Conservation (phyloP, 495 filamentous ascomycete species). For the Parathielavia hyrcaniae region DNA sequence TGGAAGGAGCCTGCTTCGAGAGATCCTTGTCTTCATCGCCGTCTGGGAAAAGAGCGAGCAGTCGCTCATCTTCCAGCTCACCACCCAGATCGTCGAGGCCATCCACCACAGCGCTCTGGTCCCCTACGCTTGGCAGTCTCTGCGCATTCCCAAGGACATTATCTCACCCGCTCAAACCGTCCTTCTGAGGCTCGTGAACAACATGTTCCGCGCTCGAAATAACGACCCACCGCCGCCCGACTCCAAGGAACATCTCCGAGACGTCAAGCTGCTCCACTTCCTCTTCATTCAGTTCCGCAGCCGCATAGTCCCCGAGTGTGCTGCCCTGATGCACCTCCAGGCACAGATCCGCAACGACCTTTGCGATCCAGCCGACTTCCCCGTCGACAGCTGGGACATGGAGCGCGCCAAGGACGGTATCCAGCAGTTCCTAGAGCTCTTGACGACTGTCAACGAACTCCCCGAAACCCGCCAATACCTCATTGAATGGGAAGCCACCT, state of each 20-base stretch:
- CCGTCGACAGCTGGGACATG: constrained; percentile 94
- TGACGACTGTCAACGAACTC: constrained; percentile 81
- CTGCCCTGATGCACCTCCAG: constrained; percentile 86
- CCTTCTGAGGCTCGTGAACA: constrained; percentile 78
- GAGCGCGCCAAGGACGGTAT: constrained; percentile 79
- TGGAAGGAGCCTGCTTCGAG: constrained; percentile 77
- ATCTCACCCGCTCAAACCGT: constrained; percentile 92
- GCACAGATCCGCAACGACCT: constrained; percentile 63
- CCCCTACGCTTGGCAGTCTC: constrained; percentile 82
- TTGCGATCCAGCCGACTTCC: constrained; percentile 65
- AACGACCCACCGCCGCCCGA: constrained; percentile 51
- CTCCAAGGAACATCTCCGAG: constrained; percentile 42
- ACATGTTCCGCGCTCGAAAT: constrained; percentile 70
- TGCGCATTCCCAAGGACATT: constrained; percentile 88
- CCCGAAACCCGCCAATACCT: constrained; percentile 54
- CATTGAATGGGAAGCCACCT: constrained; percentile 80
- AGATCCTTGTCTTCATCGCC: constrained; percentile 90
- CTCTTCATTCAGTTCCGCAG: constrained; percentile 87
- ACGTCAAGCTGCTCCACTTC: constrained; percentile 67
- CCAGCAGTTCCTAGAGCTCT: constrained; percentile 87
- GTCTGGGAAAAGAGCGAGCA: constrained; percentile 92
- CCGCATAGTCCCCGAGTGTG: constrained; percentile 85
- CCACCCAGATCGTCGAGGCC: constrained; percentile 89
- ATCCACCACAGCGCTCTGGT: constrained; percentile 82
- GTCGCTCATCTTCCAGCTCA: constrained; percentile 89